Percentiles rank a stretch among this genome's conserved stretches.
Evolutionary conservation across 805 yeast genomes (phyloP).

Genomic region (Ogataea siamensis): DNA sequence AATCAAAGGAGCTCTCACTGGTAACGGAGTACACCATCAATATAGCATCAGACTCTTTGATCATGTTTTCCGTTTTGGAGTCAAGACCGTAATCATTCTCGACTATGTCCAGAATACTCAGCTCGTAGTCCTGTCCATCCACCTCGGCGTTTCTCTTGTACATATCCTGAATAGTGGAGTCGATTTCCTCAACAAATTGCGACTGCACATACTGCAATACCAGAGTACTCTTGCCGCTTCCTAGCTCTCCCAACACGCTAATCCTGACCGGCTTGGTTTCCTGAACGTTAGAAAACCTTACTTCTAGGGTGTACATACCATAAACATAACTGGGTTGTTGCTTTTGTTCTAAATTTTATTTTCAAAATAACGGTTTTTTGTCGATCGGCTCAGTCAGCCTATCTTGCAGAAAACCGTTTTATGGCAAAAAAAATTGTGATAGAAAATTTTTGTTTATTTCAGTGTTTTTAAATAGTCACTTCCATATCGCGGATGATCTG

Average conservation of each 20-base stretch:
- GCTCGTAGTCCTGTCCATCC: conserved; percentile 37
- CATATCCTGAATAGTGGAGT: conserved; percentile 30
- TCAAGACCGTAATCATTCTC: conserved; percentile 63
- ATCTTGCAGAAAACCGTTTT: conserved; percentile 13
- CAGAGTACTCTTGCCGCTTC: conserved; percentile 34
- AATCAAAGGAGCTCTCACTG: conserved; percentile 47
- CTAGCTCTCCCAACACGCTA: conserved; percentile 32
- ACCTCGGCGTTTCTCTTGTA: conserved; percentile 27
- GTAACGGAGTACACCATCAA: conserved; percentile 50
- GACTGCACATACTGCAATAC: conserved; percentile 26
- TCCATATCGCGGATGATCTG: conserved; percentile 14
- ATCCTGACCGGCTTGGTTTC: conserved; percentile 21
- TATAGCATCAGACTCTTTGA: conserved; percentile 44
- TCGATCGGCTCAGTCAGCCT: conserved; percentile 1
- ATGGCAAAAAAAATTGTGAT: no score
- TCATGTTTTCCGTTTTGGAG: conserved; percentile 14
- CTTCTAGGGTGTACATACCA: conserved; percentile 6
- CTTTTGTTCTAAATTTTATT: conserved; percentile 1
- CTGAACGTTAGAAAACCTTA: conserved; percentile 6
- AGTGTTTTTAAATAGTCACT: not conserved
- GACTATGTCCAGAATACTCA: conserved; percentile 78
- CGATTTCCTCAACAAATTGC: conserved; percentile 23
- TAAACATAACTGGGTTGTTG: conserved; percentile 2
- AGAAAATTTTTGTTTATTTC: no score
- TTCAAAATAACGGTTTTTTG: not conserved